Evolutionary conservation across 306 rosid species (phyloP).

Genomic region (Rosa multiflora): DNA sequence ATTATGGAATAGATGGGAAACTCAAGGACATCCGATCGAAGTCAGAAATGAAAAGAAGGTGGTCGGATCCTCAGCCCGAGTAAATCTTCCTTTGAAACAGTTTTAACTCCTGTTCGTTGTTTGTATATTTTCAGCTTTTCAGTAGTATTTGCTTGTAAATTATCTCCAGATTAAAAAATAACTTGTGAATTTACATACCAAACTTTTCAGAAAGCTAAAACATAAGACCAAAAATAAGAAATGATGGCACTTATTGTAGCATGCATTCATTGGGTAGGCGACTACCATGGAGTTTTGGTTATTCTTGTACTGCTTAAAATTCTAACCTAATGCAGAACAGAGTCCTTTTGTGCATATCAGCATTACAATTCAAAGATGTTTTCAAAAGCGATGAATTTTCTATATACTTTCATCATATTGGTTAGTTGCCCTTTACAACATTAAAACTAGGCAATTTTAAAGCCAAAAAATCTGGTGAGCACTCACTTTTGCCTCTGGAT

Average conservation of each 20-base stretch:
- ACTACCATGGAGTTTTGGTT: neutral
- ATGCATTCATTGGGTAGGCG: neutral
- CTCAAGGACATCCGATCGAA: constrained; percentile 80
- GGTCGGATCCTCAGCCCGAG: constrained; percentile 52
- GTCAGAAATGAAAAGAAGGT: constrained; percentile 79
- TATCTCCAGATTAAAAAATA: neutral
- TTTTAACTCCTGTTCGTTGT: neutral
- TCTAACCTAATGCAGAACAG: neutral
- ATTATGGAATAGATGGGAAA: constrained; percentile 86
- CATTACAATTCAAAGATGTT: neutral
- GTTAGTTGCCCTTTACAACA: neutral
- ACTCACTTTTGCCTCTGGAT: neutral
- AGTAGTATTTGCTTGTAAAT: neutral
- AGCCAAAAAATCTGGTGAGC: neutral
- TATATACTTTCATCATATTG: neutral
- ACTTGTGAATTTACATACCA: neutral
- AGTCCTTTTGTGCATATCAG: neutral
- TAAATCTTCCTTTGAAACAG: constrained; percentile 25
- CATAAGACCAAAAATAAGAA: neutral
- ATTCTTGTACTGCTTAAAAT: neutral
- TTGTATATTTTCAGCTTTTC: neutral
- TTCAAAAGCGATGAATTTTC: neutral
- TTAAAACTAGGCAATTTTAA: neutral
- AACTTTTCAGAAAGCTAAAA: neutral
- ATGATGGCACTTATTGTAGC: neutral